Evolutionary conservation across 2,329 filamentous ascomycete genomes (phyloP).

Genomic region (Aspergillus sp.): DNA sequence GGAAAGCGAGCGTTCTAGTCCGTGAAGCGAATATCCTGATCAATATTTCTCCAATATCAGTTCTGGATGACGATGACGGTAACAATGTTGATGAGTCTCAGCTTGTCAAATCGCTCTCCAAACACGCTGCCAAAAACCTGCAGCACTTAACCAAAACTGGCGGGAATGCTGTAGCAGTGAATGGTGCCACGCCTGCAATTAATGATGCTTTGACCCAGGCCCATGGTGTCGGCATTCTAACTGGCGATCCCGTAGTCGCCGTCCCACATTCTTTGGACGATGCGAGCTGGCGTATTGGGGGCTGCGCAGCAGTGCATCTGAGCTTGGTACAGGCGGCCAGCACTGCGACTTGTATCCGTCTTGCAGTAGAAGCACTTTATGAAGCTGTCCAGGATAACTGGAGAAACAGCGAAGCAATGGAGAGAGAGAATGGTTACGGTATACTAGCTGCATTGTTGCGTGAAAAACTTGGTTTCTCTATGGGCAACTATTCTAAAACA

Average conservation of each 20-base stretch:
- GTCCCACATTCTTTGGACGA: constrained; percentile 84
- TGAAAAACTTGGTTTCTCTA: constrained; percentile 60
- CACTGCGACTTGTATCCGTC: constrained; percentile 64
- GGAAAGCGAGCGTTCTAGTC: constrained; percentile 75
- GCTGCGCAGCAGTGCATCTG: constrained; percentile 78
- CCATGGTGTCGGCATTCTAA: constrained; percentile 76
- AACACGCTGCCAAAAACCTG: constrained; percentile 62
- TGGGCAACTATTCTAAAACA: constrained; percentile 24
- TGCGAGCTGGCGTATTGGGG: constrained; percentile 87
- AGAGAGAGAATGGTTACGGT: constrained; percentile 88
- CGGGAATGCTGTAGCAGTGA: constrained; percentile 76
- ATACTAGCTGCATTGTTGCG: constrained; percentile 79
- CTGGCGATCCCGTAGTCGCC: constrained; percentile 75
- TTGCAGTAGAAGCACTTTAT: constrained; percentile 78
- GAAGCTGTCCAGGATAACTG: constrained; percentile 84
- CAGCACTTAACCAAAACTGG: constrained; percentile 66
- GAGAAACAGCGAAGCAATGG: constrained; percentile 98
- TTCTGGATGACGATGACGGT: constrained; percentile 75
- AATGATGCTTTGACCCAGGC: constrained; percentile 81
- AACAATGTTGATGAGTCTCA: constrained; percentile 68
- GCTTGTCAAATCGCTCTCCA: constrained; percentile 71
- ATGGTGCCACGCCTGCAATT: constrained; percentile 79
- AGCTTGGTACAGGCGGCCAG: constrained; percentile 77
- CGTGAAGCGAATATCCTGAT: constrained; percentile 77
- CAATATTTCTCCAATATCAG: constrained; percentile 73